phyloP scores from a whole-genome alignment of 352 stramenopile species.

The Pythium catenulatum region DNA sequence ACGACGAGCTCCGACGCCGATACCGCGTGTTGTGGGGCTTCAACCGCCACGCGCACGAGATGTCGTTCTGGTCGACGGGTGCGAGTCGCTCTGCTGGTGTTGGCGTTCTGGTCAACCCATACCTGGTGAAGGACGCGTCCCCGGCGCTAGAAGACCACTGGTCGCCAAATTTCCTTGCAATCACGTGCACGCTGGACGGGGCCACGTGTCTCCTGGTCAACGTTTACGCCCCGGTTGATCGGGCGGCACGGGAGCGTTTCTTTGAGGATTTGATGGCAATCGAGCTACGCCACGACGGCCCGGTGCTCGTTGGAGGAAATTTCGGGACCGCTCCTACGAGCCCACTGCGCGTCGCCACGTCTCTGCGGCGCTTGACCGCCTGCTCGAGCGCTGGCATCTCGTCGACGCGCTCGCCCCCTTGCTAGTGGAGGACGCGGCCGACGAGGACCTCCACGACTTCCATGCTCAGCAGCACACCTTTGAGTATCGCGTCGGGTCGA shows the following conservation, averaged over 20 bases:
- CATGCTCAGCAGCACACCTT: not conserved
- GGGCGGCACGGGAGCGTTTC: too few species aligned
- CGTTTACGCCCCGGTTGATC: not conserved
- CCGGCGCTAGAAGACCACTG: not conserved
- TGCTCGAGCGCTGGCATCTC: not conserved
- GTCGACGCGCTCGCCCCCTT: not conserved
- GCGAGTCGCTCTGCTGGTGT: not conserved
- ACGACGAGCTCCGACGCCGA: not conserved
- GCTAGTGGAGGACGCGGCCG: not conserved
- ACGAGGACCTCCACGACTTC: not conserved
- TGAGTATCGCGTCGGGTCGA: not conserved
- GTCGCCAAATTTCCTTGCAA: not conserved
- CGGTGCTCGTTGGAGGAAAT: not conserved
- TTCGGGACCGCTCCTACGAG: not conserved
- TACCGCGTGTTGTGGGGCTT: not conserved
- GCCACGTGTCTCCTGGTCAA: not conserved
- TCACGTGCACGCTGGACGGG: not conserved
- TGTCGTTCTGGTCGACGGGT: not conserved
- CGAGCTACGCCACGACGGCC: too few species aligned
- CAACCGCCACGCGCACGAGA: not conserved
- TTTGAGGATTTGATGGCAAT: too few species aligned
- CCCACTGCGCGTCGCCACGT: not conserved
- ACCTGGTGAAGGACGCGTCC: not conserved
- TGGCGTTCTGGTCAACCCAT: not conserved
- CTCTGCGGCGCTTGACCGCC: not conserved